Base-by-base conservation (phyloP, 352 stramenopile genomes). In the Phytopythium aichiense region DNA sequence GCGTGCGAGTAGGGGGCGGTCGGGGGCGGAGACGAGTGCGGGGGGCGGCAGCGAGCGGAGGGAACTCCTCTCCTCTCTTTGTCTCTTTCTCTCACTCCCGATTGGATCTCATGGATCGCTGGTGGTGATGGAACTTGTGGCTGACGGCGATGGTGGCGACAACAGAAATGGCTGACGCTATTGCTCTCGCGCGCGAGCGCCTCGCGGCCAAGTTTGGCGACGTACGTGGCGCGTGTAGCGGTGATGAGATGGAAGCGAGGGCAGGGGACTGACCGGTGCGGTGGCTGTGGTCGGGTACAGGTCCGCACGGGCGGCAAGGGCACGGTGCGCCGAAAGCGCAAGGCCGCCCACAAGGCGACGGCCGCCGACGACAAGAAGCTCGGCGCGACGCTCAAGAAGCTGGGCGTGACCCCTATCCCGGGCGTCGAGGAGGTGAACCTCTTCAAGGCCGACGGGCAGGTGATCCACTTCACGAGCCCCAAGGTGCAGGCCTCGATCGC, bases 371-470 rank as follows among this genome's bases (percentile, higher is more conserved):
- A 99, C 81, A 98, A 98, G 74, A 99, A 99, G 83, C 91, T 99
- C 42, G 87, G 85, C 61, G 92, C 88, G 30, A 96, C 95, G 48
- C 79, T 99, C 31, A 99, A 99, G 89, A 98, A 99, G 82, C 88
- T 99, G 51, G 94, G 95, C 54, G 93, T 98, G 63, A 99, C 95
- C 46, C 97, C 95, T 74, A 99, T 99, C 72, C 96, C 96, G 30
- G 97, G 92, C 63, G 98, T 99, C 60, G 97, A 99, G 76, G 97
- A 99, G 76, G 97, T 99, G 49, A 99, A 99, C 81, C 93, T 99
- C 69, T 99, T 99, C 90, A 99, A 99, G 87, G 92, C 98, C 9
- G 97, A 99, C 64, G 96, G 97, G 70, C 97, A 98, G 71, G 96
- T 99, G 22, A 98, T 99, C 76, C 97, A 99, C 77, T 99, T 99